Base-by-base conservation (phyloP, 306 rosid species). In the Vigna trinervia region DNA sequence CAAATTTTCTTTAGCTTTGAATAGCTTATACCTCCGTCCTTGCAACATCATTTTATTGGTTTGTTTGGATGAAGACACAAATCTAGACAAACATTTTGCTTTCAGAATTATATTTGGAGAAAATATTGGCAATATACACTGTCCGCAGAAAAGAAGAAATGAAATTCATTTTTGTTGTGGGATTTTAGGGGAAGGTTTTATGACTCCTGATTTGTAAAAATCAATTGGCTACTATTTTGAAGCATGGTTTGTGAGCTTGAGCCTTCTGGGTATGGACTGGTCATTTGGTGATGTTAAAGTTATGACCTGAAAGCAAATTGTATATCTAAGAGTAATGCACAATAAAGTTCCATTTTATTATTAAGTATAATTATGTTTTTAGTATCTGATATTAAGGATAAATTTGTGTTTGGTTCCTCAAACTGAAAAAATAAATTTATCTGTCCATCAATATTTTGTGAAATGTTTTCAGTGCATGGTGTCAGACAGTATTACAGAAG, bases 271-370 rank as follows among this genome's bases (percentile, higher is more conserved):
- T 41, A 17, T 15, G 3, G 34, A 63, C 48, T 63, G 26, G 69
- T 7, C 28, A 63, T 36, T 34, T 63, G 48, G 45, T 69, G 68
- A 45, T 11, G 20, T 58, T 69, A 10, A 41, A 23, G 17, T 43
- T 61, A 8, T 69, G 81, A 43, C 64, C 10, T 52, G 12, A 48
- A 57, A 75, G 48, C 43, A 14, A 14, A 50, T 17, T 38, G 32
- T 75, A 10, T 46, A 23, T 57, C 20, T 23, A 5, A 45, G 71
- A 59, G 19, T 57, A 57, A 17, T 61, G 4, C 36, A 51, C 8
- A 9, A 61, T 19, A 46, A 47, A 34, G 15, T 20, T 50, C n/a
- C 58, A 56, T 39, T 63, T 38, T 80, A 73, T 1, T 69, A 22
- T 0, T 1, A 39, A 43, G 48, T 43, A 2, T 10, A 43, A 43